phyloP scores from a whole-genome alignment of 305 asterid species.

The Rubia peregrina region DNA sequence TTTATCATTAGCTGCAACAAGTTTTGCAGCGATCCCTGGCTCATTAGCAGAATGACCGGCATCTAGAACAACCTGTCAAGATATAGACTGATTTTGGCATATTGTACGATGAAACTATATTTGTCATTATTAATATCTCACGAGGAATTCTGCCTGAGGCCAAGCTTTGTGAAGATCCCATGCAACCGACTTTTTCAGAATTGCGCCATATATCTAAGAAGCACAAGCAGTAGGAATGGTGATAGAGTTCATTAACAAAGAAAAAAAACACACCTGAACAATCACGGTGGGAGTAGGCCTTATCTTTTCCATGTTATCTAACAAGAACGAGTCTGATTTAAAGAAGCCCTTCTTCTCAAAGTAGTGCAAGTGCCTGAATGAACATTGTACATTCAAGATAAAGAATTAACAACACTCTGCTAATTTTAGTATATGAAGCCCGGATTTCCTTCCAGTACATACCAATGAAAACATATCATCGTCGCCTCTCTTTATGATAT shows the following conservation, averaged over 20 bases:
- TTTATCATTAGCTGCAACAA: constrained; percentile 80
- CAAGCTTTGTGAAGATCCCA: constrained; percentile 99
- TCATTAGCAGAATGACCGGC: constrained; percentile 98
- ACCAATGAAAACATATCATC: constrained; percentile 89
- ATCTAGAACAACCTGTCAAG: constrained; percentile 55
- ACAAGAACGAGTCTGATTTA: constrained; percentile 61
- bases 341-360: constrained; percentile 86
- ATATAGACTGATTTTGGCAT: constrained; percentile 2
- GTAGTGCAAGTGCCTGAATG: constrained; percentile 91
- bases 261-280: constrained; percentile 60
- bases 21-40: constrained; percentile 66
- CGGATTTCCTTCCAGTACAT: constrained; percentile 23
- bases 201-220: not conserved
- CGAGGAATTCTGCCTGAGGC: constrained; percentile 88
- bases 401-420: constrained; percentile 1
- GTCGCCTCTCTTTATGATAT: constrained; percentile 52
- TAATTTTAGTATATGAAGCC: not conserved
- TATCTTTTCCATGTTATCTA: constrained; percentile 82
- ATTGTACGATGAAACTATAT: not conserved
- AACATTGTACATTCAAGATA: constrained; percentile 9
- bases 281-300: constrained; percentile 67
- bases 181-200: constrained; percentile 21
- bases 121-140: constrained; percentile 25
- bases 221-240: not conserved
- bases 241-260: constrained; percentile 1